A percentile compares a stretch with the other conserved stretches of the same genome.
These are phyloP conservation scores for Miamiensis avidus DNA, from an alignment of 169 alveolate species.

Conservation along the genomic window DNA sequence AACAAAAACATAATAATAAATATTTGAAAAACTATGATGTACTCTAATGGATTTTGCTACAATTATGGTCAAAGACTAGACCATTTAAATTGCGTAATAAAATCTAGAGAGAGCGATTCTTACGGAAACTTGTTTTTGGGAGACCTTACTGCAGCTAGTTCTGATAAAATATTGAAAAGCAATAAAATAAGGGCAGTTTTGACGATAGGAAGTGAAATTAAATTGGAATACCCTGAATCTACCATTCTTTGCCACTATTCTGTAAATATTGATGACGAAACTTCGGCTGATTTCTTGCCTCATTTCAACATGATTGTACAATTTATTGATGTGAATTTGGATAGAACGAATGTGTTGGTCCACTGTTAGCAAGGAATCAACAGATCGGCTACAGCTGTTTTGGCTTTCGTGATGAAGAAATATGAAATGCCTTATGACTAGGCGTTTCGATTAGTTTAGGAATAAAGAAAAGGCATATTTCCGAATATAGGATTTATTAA, in stretches of 20 bases:
- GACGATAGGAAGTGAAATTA: neutral
- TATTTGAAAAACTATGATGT: neutral
- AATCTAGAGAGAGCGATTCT: neutral
- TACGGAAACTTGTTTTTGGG: neutral
- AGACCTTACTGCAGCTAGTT: neutral
- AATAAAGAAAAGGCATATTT: slow-evolving; percentile 35
- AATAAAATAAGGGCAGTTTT: neutral
- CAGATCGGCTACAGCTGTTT: slow-evolving; percentile 69
- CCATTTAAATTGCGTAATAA: neutral
- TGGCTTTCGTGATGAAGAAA: slow-evolving; percentile 67
- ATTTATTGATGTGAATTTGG: neutral
- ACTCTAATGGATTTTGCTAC: neutral
- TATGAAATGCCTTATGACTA: slow-evolving; percentile 44
- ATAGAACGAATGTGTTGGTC: slow-evolving; percentile 49
- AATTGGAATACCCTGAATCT: neutral
- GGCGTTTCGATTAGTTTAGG: slow-evolving; percentile 53
- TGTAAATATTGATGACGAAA: neutral
- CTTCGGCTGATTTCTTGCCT: neutral
- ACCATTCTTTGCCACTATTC: neutral
- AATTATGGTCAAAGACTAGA: neutral
- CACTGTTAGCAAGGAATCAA: slow-evolving; percentile 82
- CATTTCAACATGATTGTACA: neutral
- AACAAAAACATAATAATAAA: neutral
- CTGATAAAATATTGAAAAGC: neutral
- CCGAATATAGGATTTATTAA: slow-evolving; percentile 72